Evolutionary conservation across 2,329 filamentous ascomycete species (phyloP), one percentile per base, ranked within the genome.

Genomic region (Thelonectria rubi): DNA sequence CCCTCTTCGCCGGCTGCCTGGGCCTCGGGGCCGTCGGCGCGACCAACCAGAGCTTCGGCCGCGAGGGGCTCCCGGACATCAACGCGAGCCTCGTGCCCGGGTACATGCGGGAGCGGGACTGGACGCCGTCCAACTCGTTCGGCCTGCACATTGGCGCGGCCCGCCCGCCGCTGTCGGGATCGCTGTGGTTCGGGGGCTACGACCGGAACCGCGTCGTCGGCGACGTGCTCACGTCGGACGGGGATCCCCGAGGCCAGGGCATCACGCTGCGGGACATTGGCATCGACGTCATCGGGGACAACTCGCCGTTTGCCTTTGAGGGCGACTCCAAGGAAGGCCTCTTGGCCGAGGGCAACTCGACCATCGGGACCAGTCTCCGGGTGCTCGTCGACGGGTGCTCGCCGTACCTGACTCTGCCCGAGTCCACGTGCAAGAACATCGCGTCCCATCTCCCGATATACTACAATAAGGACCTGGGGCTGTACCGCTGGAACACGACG

Each of bases 121-220:
- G 63, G 12, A 77, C 70, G 17, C 71, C 74, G 2, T 80, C 78
- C 1, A 79, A 77, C 59, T 80, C 77, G 1, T 81, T 76, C 59
- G 73, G 75, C 15, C 72, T 81, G 75, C 79, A 81, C 55, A 78
- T 81, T 18, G 79, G 79, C 5, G 77, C 78, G 1, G 76, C 68
- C 3, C 65, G 62, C 15, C 72, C 73, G 6, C 45, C 54, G 17
- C 11, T 58, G 3, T 6, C 65, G 0, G 77, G 76, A 0, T 80
- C 79, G 0, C 67, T 80, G 6, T 68, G 74, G 17, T 74, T 79
- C 46, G 79, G 79, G 3, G 78, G 78, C 1, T 81, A 80, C 60
- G 79, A 81, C 61, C 70, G 73, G 60, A 76, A 74, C 37, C 76
- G 79, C n/a, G 65, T 79, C 9, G 37, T 78, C 2, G 77, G 77